These are phyloP conservation scores for Musa itinerans DNA, from an alignment of 176 grass and related monocot genomes.

Conservation along the genomic window DNA sequence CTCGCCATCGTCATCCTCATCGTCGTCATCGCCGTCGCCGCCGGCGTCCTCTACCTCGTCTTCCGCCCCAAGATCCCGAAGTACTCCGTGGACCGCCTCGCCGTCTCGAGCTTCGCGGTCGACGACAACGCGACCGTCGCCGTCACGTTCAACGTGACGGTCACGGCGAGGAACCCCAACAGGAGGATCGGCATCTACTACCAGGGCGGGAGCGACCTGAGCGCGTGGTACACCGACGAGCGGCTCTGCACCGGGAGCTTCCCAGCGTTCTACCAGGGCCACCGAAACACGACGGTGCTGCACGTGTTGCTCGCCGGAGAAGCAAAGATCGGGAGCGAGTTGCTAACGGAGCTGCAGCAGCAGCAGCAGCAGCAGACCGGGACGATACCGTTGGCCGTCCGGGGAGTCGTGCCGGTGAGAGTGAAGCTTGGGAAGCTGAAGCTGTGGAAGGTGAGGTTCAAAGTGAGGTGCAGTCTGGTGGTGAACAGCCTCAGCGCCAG, in stretches of 20 bases:
- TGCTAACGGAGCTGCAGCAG: slow-evolving; percentile 9
- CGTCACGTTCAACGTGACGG: slow-evolving; percentile 11
- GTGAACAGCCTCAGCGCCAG: neutral
- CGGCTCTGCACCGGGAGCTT: slow-evolving; percentile 17
- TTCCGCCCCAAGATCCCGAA: slow-evolving; percentile 12
- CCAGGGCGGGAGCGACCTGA: neutral
- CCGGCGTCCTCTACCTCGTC: slow-evolving; percentile 15
- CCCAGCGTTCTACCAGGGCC: slow-evolving; percentile 18
- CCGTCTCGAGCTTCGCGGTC: neutral
- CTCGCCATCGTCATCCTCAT: slow-evolving; percentile 12
- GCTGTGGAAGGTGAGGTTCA: slow-evolving; percentile 9
- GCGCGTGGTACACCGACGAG: neutral
- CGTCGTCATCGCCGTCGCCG: slow-evolving; percentile 2
- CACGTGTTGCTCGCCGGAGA: slow-evolving; percentile 3
- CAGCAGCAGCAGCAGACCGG: slow-evolving; percentile 12
- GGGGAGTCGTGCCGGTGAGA: slow-evolving; percentile 9
- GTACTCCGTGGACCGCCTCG: slow-evolving; percentile 10
- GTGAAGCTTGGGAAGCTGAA: slow-evolving; percentile 4
- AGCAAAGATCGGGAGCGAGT: slow-evolving; percentile 6
- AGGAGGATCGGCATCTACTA: slow-evolving; percentile 15
- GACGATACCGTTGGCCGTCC: slow-evolving; percentile 1
- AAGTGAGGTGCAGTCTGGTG: neutral
- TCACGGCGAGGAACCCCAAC: slow-evolving; percentile 12
- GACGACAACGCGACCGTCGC: neutral
- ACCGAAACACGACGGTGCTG: slow-evolving; percentile 19